Evolutionary conservation across 2,329 filamentous ascomycete genomes (phyloP).

Genomic region (Cryoendolithus antarcticus): DNA sequence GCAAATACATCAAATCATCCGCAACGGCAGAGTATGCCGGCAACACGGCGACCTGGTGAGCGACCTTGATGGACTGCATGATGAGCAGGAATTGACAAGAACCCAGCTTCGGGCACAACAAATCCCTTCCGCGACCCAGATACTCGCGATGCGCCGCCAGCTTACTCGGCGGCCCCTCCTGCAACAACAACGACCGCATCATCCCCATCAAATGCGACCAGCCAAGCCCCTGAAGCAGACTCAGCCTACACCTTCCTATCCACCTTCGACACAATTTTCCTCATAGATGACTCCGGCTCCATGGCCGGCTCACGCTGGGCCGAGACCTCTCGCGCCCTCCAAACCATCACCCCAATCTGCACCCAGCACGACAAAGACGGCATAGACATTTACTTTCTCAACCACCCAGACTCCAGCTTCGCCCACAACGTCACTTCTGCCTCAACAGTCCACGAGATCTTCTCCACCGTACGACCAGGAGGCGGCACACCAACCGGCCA

Average conservation of each 20-base stretch:
- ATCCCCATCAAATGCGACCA: conserved; percentile 9
- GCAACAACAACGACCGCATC: conserved; percentile 21
- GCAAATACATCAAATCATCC: no score
- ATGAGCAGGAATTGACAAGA: no score
- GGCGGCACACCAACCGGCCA: conserved; percentile 64
- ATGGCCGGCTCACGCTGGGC: conserved; percentile 70
- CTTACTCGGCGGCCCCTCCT: conserved; percentile 29
- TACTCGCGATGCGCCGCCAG: conserved; percentile 19
- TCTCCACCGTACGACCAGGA: conserved; percentile 50
- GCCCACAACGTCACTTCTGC: conserved; percentile 54
- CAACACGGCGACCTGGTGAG: no score
- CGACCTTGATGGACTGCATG: no score
- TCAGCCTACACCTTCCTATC: conserved; percentile 65
- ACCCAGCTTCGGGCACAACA: background rate
- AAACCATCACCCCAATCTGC: conserved; percentile 69
- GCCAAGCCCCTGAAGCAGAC: conserved; percentile 31
- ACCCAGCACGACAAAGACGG: conserved; percentile 69
- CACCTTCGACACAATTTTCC: conserved; percentile 74
- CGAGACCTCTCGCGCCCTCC: conserved; percentile 59
- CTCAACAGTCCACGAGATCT: conserved; percentile 53
- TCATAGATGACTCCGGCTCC: conserved; percentile 84
- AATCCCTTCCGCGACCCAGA: background rate
- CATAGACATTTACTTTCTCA: conserved; percentile 85
- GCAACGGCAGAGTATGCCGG: no score
- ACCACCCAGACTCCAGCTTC: conserved; percentile 47